Base-by-base conservation (phyloP, 495 filamentous ascomycete genomes). In the Aspergillus sclerotioniger region DNA sequence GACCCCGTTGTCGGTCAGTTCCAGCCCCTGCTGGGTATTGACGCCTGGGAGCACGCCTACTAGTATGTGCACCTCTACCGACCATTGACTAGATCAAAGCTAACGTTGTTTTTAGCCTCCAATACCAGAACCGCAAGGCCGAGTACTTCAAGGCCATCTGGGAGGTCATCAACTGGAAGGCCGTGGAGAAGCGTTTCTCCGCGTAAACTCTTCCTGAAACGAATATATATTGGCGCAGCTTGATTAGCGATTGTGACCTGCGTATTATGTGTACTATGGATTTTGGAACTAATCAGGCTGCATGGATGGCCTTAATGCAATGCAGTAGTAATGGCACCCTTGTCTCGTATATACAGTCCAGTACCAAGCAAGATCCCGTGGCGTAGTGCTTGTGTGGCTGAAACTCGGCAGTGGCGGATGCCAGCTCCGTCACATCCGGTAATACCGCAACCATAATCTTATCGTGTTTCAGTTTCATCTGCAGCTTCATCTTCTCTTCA, bases 81-180 rank as follows among this genome's bases (percentile, higher is more conserved):
- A 6, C 9, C 31, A 37, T 9, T 8, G 15, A 8, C 21, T 20
- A 20, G 16, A n/a, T 21, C 57, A 73, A 78, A 46, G 80, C 57
- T 81, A 80, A 57, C 47, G 2, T 33, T n/a, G 10, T 21, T 51
- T 51, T 32, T 75, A 89, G 86, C 77, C 80, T 98, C 55, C 91
- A 98, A 80, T 98, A 98, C 75, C 83, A 96, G 82, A 98, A 98
- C 80, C 88, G 93, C 70, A 98, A 98, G 84, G 94, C 90, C 53
- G 95, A 97, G 73, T 98, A 98, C 79, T 96, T 98, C 74, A 84
- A 84, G 56, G 91, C 91, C 56, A 89, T 98, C 70, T 98, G 94
- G 94, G 91, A 97, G 62, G 91, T 98, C 48, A 82, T 98, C 65
- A 98, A 98, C 80, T 98, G 94, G 94, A 94, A 93, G 82, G 82